Conservation (phyloP, 805 yeast genomes). For the Sugiyamaella chiloensis region DNA sequence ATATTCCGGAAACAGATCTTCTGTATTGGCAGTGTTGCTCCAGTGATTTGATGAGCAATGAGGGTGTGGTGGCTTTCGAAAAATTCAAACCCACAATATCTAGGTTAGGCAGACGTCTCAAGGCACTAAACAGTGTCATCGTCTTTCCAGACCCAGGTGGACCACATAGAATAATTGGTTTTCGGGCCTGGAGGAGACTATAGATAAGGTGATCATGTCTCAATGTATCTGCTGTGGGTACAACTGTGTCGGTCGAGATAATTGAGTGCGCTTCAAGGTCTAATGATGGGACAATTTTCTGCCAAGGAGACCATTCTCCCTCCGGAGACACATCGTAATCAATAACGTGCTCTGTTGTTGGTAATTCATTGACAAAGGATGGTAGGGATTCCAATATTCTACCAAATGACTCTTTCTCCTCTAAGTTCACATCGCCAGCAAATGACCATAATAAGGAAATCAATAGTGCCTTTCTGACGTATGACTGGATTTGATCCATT, state of each 20-base stretch:
- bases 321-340: constrained; percentile 47
- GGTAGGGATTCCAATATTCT: constrained; percentile 26
- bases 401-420: constrained; percentile 41
- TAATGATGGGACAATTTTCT: constrained; percentile 37
- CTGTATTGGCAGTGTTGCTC: constrained; percentile 70
- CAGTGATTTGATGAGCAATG: constrained; percentile 55
- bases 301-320: constrained; percentile 47
- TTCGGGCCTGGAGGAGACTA: constrained; percentile 52
- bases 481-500: constrained; percentile 29
- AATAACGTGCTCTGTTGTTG: constrained; percentile 28
- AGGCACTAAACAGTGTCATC: constrained; percentile 73
- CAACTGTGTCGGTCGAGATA: constrained; percentile 56
- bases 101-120: constrained; percentile 54
- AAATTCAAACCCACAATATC: constrained; percentile 72
- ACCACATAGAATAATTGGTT: constrained; percentile 75
- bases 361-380: constrained; percentile 21
- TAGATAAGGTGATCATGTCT: constrained; percentile 62
- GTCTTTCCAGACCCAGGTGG: constrained; percentile 99
- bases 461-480: constrained; percentile 24
- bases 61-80: constrained; percentile 73
- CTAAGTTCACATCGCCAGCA: constrained; percentile 51
- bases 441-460: constrained; percentile 58
- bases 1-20: constrained; percentile 48
- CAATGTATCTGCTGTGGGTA: constrained; percentile 77
- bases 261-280: constrained; percentile 60